Base-by-base conservation (phyloP, 2,329 filamentous ascomycete species). In the Dactylonectria estremocensis region DNA sequence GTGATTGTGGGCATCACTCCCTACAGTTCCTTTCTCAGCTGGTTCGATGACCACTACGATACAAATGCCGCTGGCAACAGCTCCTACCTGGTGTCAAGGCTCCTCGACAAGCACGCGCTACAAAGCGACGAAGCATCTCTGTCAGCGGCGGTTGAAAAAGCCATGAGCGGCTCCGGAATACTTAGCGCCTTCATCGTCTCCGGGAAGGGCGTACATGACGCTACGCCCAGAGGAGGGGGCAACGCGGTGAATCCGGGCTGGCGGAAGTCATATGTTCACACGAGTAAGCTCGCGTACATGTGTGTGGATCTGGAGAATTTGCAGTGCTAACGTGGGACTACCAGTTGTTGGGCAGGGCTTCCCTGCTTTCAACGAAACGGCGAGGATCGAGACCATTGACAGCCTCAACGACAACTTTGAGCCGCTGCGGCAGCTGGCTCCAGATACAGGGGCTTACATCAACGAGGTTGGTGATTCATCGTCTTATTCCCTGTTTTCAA, bases 181-280 rank as follows among this genome's bases (percentile, higher is more conserved):
- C 71, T 82, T n/a, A 76, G 79, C 1, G 78, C 79, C 0, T 83
- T 79, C 61, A 68, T 86, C 3, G 82, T 88, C 0, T 78, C 80
- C 2, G 85, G 86, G 0, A 81, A 82, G 37, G 86, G 83, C 0
- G 80, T 86, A 1, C 76, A 79, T 0, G 72, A 86, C 48, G 85
- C 83, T 2, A 74, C 77, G 35, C 83, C 84, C 0, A 75, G 82
- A 18, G 85, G 85, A 0, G 84, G 84, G 0, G 77, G 82, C 48
- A 84, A 85, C 33, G 78, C 86, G 0, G 81, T 87, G 2, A 83
- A 84, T 43, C 86, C 87, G 0, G 85, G 85, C 0, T 90, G 87
- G 86, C 80, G 88, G 16, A 82, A 71, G 13, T 79, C 84, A 0
- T 80, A 82, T 18, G 74, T 83, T 3, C 84, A 85, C 57, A 69